Conservation (phyloP, 129 eudicot species). For the Helichrysum umbraculigerum region DNA sequence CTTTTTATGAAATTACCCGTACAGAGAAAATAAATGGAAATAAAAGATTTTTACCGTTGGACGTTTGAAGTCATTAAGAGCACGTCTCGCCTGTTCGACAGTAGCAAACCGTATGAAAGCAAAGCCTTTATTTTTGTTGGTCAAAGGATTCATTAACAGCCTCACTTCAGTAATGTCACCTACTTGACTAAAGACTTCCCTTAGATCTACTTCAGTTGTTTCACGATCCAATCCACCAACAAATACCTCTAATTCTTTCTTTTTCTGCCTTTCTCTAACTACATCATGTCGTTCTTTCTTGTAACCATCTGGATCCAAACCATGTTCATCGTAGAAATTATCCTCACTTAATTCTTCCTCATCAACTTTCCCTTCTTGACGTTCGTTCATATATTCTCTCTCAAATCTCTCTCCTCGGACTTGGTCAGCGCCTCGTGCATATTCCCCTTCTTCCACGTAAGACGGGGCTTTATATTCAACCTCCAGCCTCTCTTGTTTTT, state of each 20-base stretch:
- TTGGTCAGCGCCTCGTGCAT: slow-evolving; percentile 26
- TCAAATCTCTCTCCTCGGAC: slow-evolving; percentile 32
- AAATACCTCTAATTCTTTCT: slow-evolving; percentile 47
- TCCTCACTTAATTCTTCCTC: slow-evolving; percentile 41
- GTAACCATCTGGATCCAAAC: slow-evolving; percentile 35
- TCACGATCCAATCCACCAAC: slow-evolving; percentile 52
- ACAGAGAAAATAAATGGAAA: background rate
- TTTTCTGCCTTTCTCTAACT: slow-evolving; percentile 45
- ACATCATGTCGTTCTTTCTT: slow-evolving; percentile 46
- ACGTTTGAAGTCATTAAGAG: slow-evolving; percentile 42
- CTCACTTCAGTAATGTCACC: slow-evolving; percentile 51
- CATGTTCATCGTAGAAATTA: slow-evolving; percentile 38
- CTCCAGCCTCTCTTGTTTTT: slow-evolving; percentile 36
- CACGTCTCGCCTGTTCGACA: slow-evolving; percentile 44
- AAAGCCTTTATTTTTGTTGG: slow-evolving; percentile 45
- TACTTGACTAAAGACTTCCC: slow-evolving; percentile 40
- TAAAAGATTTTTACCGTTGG: slow-evolving; percentile 35
- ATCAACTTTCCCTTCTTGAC: slow-evolving; percentile 27
- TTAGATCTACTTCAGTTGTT: slow-evolving; percentile 44
- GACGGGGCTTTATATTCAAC: slow-evolving; percentile 31
- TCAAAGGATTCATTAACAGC: slow-evolving; percentile 47
- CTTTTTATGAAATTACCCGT: background rate
- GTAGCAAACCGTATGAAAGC: slow-evolving; percentile 48
- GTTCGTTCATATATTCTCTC: slow-evolving; percentile 30
- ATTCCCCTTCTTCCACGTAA: slow-evolving; percentile 34